Evolutionary conservation across 495 filamentous ascomycete genomes (phyloP).

Genomic region (Lasiosphaeriaceae sp.): DNA sequence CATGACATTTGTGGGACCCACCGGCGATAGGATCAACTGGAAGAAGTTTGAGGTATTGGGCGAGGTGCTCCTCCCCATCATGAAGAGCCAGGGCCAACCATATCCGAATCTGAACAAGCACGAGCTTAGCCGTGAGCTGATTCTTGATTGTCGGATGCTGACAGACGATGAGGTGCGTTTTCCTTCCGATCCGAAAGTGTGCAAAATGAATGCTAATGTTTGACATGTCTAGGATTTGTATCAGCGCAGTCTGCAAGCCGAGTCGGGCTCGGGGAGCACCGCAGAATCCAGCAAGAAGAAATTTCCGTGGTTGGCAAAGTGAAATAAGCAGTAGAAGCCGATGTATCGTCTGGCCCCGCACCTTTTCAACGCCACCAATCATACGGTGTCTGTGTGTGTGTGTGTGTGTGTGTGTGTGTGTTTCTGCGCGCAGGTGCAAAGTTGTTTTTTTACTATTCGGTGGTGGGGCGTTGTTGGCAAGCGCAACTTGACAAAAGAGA

Average conservation of each 20-base stretch:
- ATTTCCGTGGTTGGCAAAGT: conserved; percentile 55
- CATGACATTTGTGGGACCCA: conserved; percentile 74
- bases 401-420: too few species aligned
- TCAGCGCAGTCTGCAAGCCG: conserved; percentile 54
- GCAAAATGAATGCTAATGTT: background rate
- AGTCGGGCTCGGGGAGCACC: conserved; percentile 37
- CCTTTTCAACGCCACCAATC: too few species aligned
- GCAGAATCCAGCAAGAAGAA: conserved; percentile 51
- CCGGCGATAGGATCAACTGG: conserved; percentile 84
- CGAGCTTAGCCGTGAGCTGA: conserved; percentile 62
- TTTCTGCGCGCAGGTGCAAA: too few species aligned
- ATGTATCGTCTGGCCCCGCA: background rate
- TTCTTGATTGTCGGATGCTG: conserved; percentile 61
- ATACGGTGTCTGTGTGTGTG: too few species aligned
- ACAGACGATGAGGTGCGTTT: conserved; percentile 57
- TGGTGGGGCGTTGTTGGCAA: too few species aligned
- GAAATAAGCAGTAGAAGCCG: background rate
- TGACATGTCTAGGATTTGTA: conserved; percentile 50
- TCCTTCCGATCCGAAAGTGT: conserved; percentile 20
- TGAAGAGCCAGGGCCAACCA: conserved; percentile 81
- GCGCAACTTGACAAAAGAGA: too few species aligned
- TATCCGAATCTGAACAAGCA: conserved; percentile 67
- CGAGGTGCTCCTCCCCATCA: conserved; percentile 83
- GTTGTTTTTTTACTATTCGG: too few species aligned
- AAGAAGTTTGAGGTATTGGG: conserved; percentile 97